These are phyloP conservation scores for Scheffersomyces insectosa DNA, from an alignment of 1,139 yeast genomes.

Conservation along the genomic window DNA sequence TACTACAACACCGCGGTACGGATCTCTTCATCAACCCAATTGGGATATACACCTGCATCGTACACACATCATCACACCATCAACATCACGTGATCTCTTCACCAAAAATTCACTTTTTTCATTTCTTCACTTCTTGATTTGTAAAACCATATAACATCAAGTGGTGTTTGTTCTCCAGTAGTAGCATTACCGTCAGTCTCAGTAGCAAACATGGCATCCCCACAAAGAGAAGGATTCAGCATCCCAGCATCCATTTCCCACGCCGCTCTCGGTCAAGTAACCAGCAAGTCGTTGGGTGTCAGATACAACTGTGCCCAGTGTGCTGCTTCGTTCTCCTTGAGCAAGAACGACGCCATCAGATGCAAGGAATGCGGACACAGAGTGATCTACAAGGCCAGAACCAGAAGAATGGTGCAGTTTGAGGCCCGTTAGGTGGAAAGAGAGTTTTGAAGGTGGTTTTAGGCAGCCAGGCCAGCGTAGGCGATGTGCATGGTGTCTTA, in stretches of 20 bases:
- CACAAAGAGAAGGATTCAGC: constrained; percentile 89
- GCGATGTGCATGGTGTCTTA: too few relatives aligned
- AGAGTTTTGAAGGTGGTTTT: background rate
- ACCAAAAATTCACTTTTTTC: too few relatives aligned
- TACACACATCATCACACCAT: too few relatives aligned
- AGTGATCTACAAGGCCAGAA: constrained; percentile 94
- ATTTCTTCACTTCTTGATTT: too few relatives aligned
- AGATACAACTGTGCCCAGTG: constrained; percentile 96
- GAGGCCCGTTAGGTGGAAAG: constrained; percentile 41
- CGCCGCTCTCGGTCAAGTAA: constrained; percentile 62
- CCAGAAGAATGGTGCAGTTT: constrained; percentile 84
- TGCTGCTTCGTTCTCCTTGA: constrained; percentile 83
- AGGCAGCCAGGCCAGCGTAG: too few relatives aligned
- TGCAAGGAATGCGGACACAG: constrained; percentile 99
- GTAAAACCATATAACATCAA: too few relatives aligned
- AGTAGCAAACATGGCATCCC: constrained; percentile 47
- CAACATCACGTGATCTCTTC: too few relatives aligned
- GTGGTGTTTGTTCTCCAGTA: too few relatives aligned
- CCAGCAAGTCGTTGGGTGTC: constrained; percentile 80
- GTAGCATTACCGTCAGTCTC: background rate
- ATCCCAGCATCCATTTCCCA: constrained; percentile 81
- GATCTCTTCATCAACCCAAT: too few relatives aligned
- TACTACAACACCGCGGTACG: too few relatives aligned
- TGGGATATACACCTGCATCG: too few relatives aligned
- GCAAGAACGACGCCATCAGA: constrained; percentile 95